Base-by-base conservation (phyloP, 768 basidiomycete genomes). In the Pleurotus citrinopileatus region DNA sequence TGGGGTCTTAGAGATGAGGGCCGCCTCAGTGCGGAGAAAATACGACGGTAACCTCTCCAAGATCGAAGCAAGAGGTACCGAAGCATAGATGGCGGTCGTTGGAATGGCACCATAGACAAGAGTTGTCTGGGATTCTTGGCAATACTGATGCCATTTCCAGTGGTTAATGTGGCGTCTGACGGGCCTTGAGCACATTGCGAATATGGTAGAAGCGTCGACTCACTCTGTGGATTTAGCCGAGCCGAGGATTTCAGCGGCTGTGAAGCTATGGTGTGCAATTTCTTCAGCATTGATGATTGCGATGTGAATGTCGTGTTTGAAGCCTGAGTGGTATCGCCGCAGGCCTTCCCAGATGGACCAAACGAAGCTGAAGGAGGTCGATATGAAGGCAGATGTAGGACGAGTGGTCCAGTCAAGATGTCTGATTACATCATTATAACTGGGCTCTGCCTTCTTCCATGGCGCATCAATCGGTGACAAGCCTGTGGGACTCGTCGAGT, bases 291-390 rank as follows among this genome's bases (percentile, higher is more conserved):
- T 88, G 62, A 91, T 90, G 54, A 91, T 73, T 12, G 89, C 89
- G 57, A 91, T 89, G 65, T 91, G 79, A 25, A 91, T 71, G 53
- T 87, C 82, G 57, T 89, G 86, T 66, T 91, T 91, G 51, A 89
- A 70, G 34, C 83, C 83, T 32, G 75, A 69, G 60, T 84, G 81
- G 62, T 87, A 89, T n/a, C 89, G 81, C 54, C 86, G 74, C 19
- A 86, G 76, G 3, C 88, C 89, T 64, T 91, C 89, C 87, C 87
- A 91, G 32, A 91, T 75, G 6, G 87, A 83, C 89, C 89, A 91
- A 32, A 78, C 80, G 59, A 91, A 87, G 70, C 86, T 90, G 65
- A 91, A 90, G 4, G 89, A 89, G 2, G 87, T 79, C 2, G 89
- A 87, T 40, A 91, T 78, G 57, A 81, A 91, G 3, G 82, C 75